phyloP scores from a whole-genome alignment of 495 filamentous ascomycete species.

The Clavariopsis aquatica region DNA sequence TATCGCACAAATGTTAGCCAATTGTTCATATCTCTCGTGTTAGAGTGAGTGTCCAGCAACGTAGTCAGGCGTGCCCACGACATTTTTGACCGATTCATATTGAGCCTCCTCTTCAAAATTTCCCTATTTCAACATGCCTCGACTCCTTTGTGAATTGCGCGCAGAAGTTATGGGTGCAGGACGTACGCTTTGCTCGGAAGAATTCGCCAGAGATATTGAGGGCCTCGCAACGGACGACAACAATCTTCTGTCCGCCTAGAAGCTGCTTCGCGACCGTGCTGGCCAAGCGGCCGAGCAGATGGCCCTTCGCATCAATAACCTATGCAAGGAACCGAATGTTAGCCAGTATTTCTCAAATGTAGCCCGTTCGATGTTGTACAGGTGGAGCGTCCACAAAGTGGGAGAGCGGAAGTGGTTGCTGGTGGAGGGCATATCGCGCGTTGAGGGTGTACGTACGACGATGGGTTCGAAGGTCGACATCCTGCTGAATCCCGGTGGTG shows the following conservation, averaged over 20 bases:
- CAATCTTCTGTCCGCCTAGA: conserved; percentile 98
- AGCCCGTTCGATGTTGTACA: conserved; percentile 25
- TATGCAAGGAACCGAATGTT: not conserved
- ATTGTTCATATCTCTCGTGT: conserved; percentile 37
- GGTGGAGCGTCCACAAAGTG: not conserved
- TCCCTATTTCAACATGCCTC: not conserved
- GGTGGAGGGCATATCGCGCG: not conserved
- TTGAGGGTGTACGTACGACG: conserved; percentile 55
- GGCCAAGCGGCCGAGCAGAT: conserved; percentile 98
- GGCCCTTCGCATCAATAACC: conserved; percentile 96
- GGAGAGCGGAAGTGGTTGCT: not conserved
- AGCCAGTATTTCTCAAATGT: conserved; percentile 35
- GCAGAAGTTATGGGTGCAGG: conserved; percentile 12
- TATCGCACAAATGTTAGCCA: conserved; percentile 43
- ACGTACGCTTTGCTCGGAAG: conserved; percentile 99
- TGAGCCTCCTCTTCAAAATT: not conserved
- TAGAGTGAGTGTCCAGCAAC: not conserved
- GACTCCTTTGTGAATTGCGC: conserved; percentile 16
- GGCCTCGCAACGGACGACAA: conserved; percentile 96
- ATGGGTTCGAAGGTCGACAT: conserved; percentile 98
- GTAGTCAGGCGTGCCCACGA: not conserved
- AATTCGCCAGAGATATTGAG: conserved; percentile 99
- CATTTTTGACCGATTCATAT: not conserved
- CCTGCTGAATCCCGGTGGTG: conserved; percentile 56
- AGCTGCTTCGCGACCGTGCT: conserved; percentile 99